Evolutionary conservation across 352 stramenopile genomes (phyloP).

Genomic region (Detonula confervacea): DNA sequence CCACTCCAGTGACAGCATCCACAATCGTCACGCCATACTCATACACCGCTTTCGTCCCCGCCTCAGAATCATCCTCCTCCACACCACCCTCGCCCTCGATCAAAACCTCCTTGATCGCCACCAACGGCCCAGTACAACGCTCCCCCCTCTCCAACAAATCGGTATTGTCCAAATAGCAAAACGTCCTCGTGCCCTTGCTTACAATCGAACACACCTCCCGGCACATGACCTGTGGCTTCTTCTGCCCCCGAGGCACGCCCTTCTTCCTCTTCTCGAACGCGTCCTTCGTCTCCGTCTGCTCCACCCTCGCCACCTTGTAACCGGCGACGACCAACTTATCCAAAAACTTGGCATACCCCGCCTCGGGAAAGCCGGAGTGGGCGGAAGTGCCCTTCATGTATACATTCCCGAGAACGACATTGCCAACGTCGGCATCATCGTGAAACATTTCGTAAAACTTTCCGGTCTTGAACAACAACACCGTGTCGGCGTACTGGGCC

Average conservation of each 20-base stretch:
- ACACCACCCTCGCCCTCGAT: slow-evolving; percentile 54
- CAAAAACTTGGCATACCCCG: slow-evolving; percentile 96
- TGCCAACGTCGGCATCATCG: slow-evolving; percentile 98
- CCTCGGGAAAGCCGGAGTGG: slow-evolving; percentile 98
- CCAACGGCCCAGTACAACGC: slow-evolving; percentile 60
- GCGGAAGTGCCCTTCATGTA: slow-evolving; percentile 99
- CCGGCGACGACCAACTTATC: slow-evolving; percentile 93
- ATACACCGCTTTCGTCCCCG: slow-evolving; percentile 66
- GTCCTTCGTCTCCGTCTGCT: slow-evolving; percentile 99
- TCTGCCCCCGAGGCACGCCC: slow-evolving; percentile 57
- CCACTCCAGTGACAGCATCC: slow-evolving; percentile 91
- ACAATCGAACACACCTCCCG: slow-evolving; percentile 96
- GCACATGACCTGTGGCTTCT: slow-evolving; percentile 84
- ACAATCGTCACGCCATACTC: slow-evolving; percentile 96
- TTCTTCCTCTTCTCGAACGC: slow-evolving; percentile 94
- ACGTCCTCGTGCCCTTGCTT: slow-evolving; percentile 94
- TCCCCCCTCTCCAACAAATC: slow-evolving; percentile 53
- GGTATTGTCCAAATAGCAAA: slow-evolving; percentile 92
- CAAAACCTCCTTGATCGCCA: slow-evolving; percentile 76
- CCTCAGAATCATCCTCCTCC: slow-evolving; percentile 44
- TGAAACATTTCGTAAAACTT: slow-evolving; percentile 98
- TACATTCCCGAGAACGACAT: slow-evolving; percentile 93
- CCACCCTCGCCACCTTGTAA: slow-evolving; percentile 97
- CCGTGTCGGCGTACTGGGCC: slow-evolving; percentile 95
- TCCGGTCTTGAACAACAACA: slow-evolving; percentile 99